phyloP scores from a whole-genome alignment of 495 filamentous ascomycete species.

The Trichoderma asperelloides region DNA sequence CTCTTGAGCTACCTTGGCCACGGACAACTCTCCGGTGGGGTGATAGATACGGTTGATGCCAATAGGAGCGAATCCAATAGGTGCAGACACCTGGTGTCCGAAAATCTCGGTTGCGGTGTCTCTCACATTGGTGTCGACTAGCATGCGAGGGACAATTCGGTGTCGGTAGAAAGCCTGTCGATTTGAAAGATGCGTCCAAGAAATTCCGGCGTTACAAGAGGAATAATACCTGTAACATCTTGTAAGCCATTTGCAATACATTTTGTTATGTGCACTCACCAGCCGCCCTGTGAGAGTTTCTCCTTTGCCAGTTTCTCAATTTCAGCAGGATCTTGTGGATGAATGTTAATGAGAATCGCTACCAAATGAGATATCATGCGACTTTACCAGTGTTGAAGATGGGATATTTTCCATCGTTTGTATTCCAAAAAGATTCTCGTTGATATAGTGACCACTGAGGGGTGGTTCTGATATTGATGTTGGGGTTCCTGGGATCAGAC shows the following conservation, averaged over 20 bases:
- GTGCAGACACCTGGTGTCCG: slow-evolving; percentile 49
- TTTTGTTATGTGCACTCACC: slow-evolving; percentile 6
- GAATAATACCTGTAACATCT: slow-evolving; percentile 44
- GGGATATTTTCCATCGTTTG: slow-evolving; percentile 45
- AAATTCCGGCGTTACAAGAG: slow-evolving; percentile 57
- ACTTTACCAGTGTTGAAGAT: slow-evolving; percentile 43
- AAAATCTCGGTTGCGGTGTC: slow-evolving; percentile 54
- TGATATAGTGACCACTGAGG: slow-evolving; percentile 56
- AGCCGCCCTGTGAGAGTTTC: slow-evolving; percentile 44
- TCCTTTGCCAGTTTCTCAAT: slow-evolving; percentile 49
- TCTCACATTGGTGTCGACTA: slow-evolving; percentile 52
- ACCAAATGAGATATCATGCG: background rate
- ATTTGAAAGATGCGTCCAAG: slow-evolving; percentile 57
- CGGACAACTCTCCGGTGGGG: slow-evolving; percentile 40
- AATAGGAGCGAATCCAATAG: slow-evolving; percentile 55
- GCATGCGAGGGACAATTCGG: slow-evolving; percentile 52
- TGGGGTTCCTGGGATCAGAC: slow-evolving; percentile 46
- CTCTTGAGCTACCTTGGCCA: slow-evolving; percentile 31
- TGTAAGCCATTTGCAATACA: background rate
- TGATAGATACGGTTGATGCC: slow-evolving; percentile 56
- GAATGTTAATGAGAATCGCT: slow-evolving; percentile 25
- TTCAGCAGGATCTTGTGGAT: slow-evolving; percentile 30
- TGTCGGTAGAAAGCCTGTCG: slow-evolving; percentile 61
- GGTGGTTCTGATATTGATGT: slow-evolving; percentile 45
- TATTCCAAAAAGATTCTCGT: slow-evolving; percentile 51